These are phyloP conservation scores for Lentithecium fluviatile DNA, from an alignment of 495 filamentous ascomycete genomes.

Conservation along the genomic window DNA sequence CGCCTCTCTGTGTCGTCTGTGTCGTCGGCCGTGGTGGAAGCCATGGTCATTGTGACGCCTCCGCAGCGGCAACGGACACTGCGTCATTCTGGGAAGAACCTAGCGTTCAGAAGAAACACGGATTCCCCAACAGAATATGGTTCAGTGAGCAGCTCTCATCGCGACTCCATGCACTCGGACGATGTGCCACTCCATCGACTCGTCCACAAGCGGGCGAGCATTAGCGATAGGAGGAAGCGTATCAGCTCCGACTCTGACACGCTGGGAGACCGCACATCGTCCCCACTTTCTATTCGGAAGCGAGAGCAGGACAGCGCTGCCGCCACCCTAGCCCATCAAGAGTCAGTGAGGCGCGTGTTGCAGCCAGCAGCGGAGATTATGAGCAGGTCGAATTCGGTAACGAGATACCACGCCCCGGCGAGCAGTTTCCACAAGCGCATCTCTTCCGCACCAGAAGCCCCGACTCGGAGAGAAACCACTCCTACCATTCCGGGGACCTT, in stretches of 20 bases:
- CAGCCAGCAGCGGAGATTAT: constrained; percentile 29
- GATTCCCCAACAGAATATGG: constrained; percentile 18
- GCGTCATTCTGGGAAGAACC: constrained; percentile 38
- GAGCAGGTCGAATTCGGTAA: constrained; percentile 18
- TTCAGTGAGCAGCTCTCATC: constrained; percentile 21
- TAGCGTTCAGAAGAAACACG: constrained; percentile 26
- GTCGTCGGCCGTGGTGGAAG: constrained; percentile 37
- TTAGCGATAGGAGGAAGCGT: constrained; percentile 23
- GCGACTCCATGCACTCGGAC: constrained; percentile 27
- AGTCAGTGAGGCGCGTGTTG: constrained; percentile 10
- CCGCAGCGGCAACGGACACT: constrained; percentile 29
- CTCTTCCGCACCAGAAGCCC: constrained; percentile 29
- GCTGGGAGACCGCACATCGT: constrained; percentile 8
- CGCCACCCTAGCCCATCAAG: constrained; percentile 19
- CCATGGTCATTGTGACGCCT: constrained; percentile 34
- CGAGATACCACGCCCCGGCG: constrained; percentile 8
- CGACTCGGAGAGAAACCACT: background rate
- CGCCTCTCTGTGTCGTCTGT: constrained; percentile 33
- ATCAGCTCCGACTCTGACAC: constrained; percentile 24
- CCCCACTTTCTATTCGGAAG: constrained; percentile 22
- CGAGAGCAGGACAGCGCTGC: constrained; percentile 12
- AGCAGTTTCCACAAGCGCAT: constrained; percentile 29
- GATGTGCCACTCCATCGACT: constrained; percentile 31
- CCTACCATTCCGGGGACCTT: background rate
- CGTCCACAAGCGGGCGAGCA: constrained; percentile 33